These are phyloP conservation scores for Cadophora sp. DNA, from an alignment of 2,329 filamentous ascomycete species.

Conservation along the genomic window DNA sequence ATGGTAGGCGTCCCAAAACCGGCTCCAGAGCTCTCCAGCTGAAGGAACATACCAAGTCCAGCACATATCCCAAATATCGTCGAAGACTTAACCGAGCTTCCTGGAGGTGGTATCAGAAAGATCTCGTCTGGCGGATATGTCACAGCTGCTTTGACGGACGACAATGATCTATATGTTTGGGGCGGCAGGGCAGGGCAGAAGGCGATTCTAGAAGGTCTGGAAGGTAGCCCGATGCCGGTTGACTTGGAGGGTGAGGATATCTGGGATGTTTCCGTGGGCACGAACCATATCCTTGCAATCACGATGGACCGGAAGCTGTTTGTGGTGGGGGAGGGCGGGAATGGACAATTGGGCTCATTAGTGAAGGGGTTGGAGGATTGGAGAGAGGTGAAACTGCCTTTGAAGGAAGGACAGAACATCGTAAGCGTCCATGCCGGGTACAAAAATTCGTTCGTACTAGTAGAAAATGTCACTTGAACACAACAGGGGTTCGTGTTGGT, in stretches of 20 bases:
- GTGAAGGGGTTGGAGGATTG: conserved; percentile 32
- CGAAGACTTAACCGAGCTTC: conserved; percentile 57
- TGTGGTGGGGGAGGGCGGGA: conserved; percentile 61
- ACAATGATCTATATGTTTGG: conserved; percentile 67
- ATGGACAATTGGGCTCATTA: conserved; percentile 64
- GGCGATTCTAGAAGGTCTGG: conserved; percentile 30
- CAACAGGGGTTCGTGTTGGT: conserved; percentile 30
- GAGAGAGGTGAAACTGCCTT: conserved; percentile 35
- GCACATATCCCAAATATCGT: conserved; percentile 55
- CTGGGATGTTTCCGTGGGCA: conserved; percentile 62
- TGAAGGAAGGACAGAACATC: conserved; percentile 35
- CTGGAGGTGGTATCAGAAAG: conserved; percentile 57
- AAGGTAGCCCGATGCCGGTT: conserved; percentile 34
- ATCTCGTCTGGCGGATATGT: conserved; percentile 61
- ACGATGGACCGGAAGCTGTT: conserved; percentile 57
- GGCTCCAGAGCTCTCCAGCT: not conserved
- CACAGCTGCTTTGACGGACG: conserved; percentile 62
- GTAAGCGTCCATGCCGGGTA: conserved; percentile 41
- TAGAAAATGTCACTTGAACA: conserved; percentile 27
- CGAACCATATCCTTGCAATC: conserved; percentile 63
- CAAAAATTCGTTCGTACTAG: conserved; percentile 43
- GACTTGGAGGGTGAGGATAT: conserved; percentile 57
- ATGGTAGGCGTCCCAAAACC: conserved; percentile 19
- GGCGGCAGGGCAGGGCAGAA: conserved; percentile 48
- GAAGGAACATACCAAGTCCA: conserved; percentile 44